Evolutionary conservation across 805 yeast species (phyloP), one percentile per base, ranked within the genome.

Genomic region (Yamadazyma paraphyllophila): DNA sequence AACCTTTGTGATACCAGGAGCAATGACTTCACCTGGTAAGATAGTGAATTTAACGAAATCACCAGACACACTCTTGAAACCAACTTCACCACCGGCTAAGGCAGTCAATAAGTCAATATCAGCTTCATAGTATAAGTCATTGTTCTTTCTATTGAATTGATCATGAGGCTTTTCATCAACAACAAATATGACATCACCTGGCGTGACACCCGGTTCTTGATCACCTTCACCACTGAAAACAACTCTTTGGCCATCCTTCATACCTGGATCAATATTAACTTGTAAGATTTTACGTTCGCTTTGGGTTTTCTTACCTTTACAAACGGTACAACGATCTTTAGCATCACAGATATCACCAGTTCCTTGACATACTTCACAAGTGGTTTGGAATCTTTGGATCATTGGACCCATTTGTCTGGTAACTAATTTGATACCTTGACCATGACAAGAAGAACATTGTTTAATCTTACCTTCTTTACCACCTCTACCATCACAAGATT

Each of bases 401-500:
- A 94, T 89, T 55, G 96, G 97, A 58, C 99, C 99, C 97, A 94
- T 91, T 73, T 94, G 98, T 76, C 96, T 87, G 43, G 97, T 88
- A 55, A 90, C 85, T 55, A 92, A 85, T 69, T 81, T 88, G 67
- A 85, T 71, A 80, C 99, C 99, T 59, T 80, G 78, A 69, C 99
- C 99, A 62, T 81, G 79, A 83, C 99, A 94, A 33, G 81, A 66
- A 43, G 82, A 54, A 82, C 99, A 94, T 59, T 82, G 82, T 75
- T 85, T 86, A 54, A 91, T 96, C 47, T 88, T 76, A 53, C 94
- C 96, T 56, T 83, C 87, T 62, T 88, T 88, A 72, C 99, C 99
- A 69, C 99, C 99, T 61, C 82, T 82, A 60, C 99, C 99, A 45
- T 88, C 85, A 78, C 99, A 94, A 40, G 80, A 62, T 62, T 80